A percentile compares a stretch with the other conserved stretches of the same genome.
phyloP scores from a whole-genome alignment of 1,139 yeast genomes.

The Diutina ranongensis region DNA sequence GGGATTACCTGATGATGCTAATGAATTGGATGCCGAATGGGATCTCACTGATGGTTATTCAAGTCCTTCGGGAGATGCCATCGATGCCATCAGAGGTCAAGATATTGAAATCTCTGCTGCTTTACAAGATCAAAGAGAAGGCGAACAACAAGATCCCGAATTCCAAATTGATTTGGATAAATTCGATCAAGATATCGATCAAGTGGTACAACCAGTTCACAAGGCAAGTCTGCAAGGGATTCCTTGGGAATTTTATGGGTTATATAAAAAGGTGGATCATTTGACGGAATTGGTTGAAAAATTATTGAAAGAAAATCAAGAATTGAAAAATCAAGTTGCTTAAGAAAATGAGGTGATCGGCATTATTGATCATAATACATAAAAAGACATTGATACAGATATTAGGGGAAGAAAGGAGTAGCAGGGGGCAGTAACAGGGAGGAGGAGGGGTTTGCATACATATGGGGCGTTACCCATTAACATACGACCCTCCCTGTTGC shows the following conservation, averaged over 20 bases:
- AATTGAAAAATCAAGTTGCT: background rate
- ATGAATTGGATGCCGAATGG: slow-evolving; percentile 73
- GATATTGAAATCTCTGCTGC: slow-evolving; percentile 27
- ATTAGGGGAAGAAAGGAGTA: too few relatives aligned
- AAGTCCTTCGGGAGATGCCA: slow-evolving; percentile 20
- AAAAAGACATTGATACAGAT: too few relatives aligned
- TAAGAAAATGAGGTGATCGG: too few relatives aligned
- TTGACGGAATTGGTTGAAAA: slow-evolving; percentile 30
- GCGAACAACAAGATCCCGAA: slow-evolving; percentile 65
- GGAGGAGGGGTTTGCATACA: too few relatives aligned
- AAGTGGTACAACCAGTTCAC: slow-evolving; percentile 44
- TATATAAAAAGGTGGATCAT: slow-evolving; percentile 38
- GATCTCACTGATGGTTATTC: slow-evolving; percentile 70
- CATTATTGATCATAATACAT: too few relatives aligned
- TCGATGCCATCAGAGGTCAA: slow-evolving; percentile 29
- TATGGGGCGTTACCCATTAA: too few relatives aligned
- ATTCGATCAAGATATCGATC: slow-evolving; percentile 39
- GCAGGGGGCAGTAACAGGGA: too few relatives aligned
- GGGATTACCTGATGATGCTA: slow-evolving; percentile 68
- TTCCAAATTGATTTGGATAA: slow-evolving; percentile 37
- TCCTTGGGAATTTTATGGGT: slow-evolving; percentile 53
- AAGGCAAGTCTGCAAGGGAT: slow-evolving; percentile 46
- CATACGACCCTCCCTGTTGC: too few relatives aligned
- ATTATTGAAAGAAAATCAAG: slow-evolving; percentile 30
- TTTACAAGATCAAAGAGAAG: slow-evolving; percentile 40